Base-by-base conservation (phyloP, 2,329 filamentous ascomycete genomes). In the Fusarium globosum region DNA sequence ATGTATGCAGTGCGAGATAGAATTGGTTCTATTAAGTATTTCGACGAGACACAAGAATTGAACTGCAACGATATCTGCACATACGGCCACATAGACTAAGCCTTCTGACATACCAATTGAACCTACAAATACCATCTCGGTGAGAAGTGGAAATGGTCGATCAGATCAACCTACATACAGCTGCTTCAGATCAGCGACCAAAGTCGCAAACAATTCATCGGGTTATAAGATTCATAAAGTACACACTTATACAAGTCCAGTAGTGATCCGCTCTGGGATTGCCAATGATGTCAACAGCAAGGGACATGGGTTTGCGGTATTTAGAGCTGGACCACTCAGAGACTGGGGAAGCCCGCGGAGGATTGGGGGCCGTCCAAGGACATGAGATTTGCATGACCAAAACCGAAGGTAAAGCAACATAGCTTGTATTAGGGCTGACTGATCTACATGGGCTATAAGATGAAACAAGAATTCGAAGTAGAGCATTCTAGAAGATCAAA, bases 1-100 rank as follows among this genome's bases (percentile, higher is more conserved):
- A 4, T 4, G 8, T 20, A 3, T 46, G 13, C 1, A 21, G 6
- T 3, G 6, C 2, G 3, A 6, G 18, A 8, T 15, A 36, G 18
- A 15, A 36, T 21, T 12, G 6, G 18, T 11, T 11, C 4, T 7
- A 7, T 46, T 10, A n/a, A n/a, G n/a, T n/a, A n/a, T n/a, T n/a
- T n/a, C n/a, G n/a, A n/a, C n/a, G n/a, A n/a, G n/a, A n/a, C n/a
- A n/a, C 11, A 26, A 4, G 42, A 10, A 20, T 46, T 46, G 18
- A 46, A 28, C 13, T 28, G 12, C 18, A 21, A 20, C 4, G 1
- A 20, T 28, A 20, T 46, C 8, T 26, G 8, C 1, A 6, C 4
- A 21, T 15, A 14, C 20, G 12, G 1, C 43, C 12, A 10, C 1
- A 26, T 26, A 26, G 26, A 26, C 26, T 26, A 26, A 0, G 30